Evolutionary conservation across 805 yeast species (phyloP).

Genomic region (Cyberlindnera saturnus): DNA sequence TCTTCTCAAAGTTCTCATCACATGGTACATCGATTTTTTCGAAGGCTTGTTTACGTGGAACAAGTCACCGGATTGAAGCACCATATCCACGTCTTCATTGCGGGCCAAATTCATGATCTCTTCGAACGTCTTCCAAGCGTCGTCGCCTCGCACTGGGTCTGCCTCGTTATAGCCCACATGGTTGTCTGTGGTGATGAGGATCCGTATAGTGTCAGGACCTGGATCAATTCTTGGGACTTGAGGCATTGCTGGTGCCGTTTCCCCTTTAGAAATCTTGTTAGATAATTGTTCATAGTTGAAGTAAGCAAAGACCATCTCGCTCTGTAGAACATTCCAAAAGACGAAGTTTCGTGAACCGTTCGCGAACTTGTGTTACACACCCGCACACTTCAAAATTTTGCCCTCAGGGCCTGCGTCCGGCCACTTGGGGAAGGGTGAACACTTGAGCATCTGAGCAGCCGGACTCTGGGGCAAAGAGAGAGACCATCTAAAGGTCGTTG

Average conservation of each 20-base stretch:
- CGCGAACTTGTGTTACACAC: too few species aligned
- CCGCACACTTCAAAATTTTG: too few species aligned
- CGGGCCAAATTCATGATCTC: conserved; percentile 74
- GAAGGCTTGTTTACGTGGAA: conserved; percentile 89
- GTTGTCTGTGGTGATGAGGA: conserved; percentile 88
- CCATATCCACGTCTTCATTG: conserved; percentile 74
- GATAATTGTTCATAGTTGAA: too few species aligned
- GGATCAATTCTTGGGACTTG: conserved; percentile 34
- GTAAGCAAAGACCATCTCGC: too few species aligned
- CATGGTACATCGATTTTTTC: conserved; percentile 80
- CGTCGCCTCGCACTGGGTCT: conserved; percentile 87
- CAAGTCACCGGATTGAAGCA: conserved; percentile 87
- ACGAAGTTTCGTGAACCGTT: too few species aligned
- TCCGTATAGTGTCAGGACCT: conserved; percentile 64
- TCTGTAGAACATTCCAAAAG: too few species aligned
- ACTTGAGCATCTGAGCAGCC: not conserved
- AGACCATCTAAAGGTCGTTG: not conserved
- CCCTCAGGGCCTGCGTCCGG: too few species aligned
- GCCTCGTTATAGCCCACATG: conserved; percentile 91
- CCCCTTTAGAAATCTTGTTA: not conserved
- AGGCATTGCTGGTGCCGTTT: conserved; percentile 7
- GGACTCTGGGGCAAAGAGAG: not conserved
- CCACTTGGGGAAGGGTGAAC: not conserved
- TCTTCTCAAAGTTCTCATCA: conserved; percentile 60
- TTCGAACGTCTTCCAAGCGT: conserved; percentile 80